Percentiles rank a stretch among this genome's conserved stretches.
phyloP scores from a whole-genome alignment of 2,329 filamentous ascomycete genomes.

The Ophiobolus disseminans region DNA sequence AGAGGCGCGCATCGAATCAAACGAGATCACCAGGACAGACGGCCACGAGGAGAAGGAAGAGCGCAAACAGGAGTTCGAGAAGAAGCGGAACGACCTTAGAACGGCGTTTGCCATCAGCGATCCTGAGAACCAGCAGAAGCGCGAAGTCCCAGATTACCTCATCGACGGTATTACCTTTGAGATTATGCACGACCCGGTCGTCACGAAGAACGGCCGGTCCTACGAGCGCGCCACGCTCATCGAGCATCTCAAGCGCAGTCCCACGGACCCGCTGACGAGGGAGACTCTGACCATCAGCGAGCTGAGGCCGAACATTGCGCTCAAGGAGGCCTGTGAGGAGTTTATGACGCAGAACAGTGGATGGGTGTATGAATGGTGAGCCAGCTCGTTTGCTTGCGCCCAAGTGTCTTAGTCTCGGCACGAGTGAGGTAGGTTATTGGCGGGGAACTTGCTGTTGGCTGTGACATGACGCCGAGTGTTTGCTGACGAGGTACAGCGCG shows the following conservation, averaged over 20 bases:
- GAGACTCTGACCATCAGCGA: conserved; percentile 73
- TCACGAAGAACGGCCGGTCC: conserved; percentile 83
- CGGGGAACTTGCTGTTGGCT: neutral
- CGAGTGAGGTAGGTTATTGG: conserved; percentile 22
- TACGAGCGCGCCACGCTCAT: conserved; percentile 88
- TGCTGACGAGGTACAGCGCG: conserved; percentile 35
- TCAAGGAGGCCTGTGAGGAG: conserved; percentile 83
- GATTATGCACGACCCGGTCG: conserved; percentile 74
- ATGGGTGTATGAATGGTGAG: conserved; percentile 90
- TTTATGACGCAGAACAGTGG: conserved; percentile 81
- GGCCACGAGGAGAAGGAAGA: conserved; percentile 57
- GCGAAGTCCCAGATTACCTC: conserved; percentile 75
- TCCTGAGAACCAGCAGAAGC: conserved; percentile 51
- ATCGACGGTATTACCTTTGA: conserved; percentile 79
- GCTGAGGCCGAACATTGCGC: conserved; percentile 78
- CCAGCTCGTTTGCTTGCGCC: conserved; percentile 17
- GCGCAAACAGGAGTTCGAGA: conserved; percentile 49
- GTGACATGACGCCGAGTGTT: neutral
- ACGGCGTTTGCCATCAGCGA: conserved; percentile 57
- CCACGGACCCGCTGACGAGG: conserved; percentile 83
- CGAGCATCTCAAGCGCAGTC: conserved; percentile 79
- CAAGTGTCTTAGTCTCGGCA: conserved; percentile 16
- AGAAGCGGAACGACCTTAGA: conserved; percentile 54
- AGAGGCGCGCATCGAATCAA: conserved; percentile 43
- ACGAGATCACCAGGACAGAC: conserved; percentile 53